phyloP scores from a whole-genome alignment of 192 early-diverging fungal species.

The Phycomyces blakesleeanus region DNA sequence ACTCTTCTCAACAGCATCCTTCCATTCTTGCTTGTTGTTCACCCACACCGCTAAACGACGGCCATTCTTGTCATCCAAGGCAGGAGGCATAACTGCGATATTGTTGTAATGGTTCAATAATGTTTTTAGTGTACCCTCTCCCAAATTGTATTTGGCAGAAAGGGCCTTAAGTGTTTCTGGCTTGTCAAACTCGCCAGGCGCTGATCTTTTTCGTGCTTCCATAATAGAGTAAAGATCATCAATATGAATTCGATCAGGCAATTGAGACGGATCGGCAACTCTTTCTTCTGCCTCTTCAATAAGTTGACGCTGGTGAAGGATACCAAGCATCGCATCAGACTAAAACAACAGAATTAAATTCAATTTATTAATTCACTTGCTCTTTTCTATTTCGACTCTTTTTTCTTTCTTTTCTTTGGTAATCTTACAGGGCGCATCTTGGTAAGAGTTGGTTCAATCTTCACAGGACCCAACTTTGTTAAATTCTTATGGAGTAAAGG shows the following conservation, averaged over 20 bases:
- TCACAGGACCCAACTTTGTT: slow-evolving; percentile 13
- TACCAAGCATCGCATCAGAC: slow-evolving; percentile 25
- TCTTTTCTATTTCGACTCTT: no score
- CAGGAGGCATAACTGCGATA: slow-evolving; percentile 19
- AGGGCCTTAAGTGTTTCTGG: slow-evolving; percentile 9
- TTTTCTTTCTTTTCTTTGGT: no score
- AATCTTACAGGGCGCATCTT: slow-evolving; percentile 20
- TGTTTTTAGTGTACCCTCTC: slow-evolving; percentile 1
- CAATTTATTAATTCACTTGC: no score
- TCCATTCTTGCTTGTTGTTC: slow-evolving; percentile 12
- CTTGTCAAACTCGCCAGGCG: slow-evolving; percentile 12
- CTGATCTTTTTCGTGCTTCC: slow-evolving; percentile 15
- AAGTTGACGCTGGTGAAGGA: slow-evolving; percentile 8
- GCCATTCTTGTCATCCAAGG: slow-evolving; percentile 15
- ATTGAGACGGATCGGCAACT: not conserved
- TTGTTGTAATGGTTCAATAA: slow-evolving; percentile 16
- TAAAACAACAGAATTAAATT: not conserved
- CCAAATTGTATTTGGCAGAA: slow-evolving; percentile 8
- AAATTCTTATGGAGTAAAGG: slow-evolving; percentile 10
- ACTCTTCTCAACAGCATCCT: not conserved
- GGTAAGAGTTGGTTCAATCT: slow-evolving; percentile 15
- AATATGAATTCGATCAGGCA: slow-evolving; percentile 1
- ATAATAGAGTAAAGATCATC: slow-evolving; percentile 14
- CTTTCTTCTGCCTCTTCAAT: slow-evolving; percentile 11
- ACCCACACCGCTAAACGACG: slow-evolving; percentile 16